Evolutionary conservation across 192 early-diverging fungal species (phyloP).

Genomic region (Backusella sp.): DNA sequence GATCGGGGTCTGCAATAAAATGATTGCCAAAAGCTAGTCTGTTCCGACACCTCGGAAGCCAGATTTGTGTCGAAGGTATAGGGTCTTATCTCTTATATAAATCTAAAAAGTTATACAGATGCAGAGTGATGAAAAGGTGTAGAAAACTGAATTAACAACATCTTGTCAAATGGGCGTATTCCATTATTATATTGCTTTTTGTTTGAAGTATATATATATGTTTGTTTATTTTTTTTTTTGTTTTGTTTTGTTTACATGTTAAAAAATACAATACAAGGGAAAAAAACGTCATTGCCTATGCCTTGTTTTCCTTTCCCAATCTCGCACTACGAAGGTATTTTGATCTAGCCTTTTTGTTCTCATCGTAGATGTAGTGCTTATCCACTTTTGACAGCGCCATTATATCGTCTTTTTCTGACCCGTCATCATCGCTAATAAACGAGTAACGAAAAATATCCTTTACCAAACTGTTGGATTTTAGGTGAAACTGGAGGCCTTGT

Average conservation of each 20-base stretch:
- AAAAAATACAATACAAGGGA: neutral
- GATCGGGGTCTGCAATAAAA: too few relatives aligned
- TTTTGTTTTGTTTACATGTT: neutral
- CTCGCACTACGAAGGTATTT: conserved; percentile 4
- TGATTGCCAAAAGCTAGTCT: too few relatives aligned
- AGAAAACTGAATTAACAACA: too few relatives aligned
- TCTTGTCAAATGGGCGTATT: too few relatives aligned
- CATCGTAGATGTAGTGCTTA: conserved; percentile 13
- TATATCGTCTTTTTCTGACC: neutral
- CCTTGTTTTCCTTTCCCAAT: neutral
- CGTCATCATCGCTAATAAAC: neutral
- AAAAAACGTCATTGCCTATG: neutral
- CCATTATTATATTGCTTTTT: too few relatives aligned
- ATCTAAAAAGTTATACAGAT: too few relatives aligned
- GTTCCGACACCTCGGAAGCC: too few relatives aligned
- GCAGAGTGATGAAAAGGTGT: too few relatives aligned
- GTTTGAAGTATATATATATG: neutral
- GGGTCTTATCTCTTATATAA: too few relatives aligned
- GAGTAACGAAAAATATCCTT: conserved; percentile 16
- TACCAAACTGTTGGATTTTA: conserved; percentile 12
- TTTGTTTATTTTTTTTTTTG: neutral
- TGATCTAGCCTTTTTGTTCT: conserved; percentile 5
- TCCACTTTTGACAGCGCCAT: neutral
- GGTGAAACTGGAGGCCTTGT: conserved; percentile 28
- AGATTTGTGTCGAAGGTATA: too few relatives aligned